These are phyloP conservation scores for Beta vulgaris DNA, from an alignment of 148 eudicot species.

Conservation along the genomic window DNA sequence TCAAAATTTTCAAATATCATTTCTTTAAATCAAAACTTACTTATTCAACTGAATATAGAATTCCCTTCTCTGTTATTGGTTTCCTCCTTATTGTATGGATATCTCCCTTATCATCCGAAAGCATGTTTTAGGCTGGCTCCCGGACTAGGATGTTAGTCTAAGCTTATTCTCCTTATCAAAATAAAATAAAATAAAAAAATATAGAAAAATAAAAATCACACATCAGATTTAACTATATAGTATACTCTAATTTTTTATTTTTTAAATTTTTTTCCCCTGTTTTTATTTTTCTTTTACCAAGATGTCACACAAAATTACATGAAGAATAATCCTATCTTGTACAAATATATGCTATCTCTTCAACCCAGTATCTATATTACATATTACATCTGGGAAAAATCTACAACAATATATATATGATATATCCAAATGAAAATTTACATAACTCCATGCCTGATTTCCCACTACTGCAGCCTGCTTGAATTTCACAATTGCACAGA, in stretches of 20 bases:
- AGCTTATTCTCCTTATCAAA: no score
- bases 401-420: slow-evolving; percentile 36
- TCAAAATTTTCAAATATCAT: neutral
- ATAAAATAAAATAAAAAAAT: no score
- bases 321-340: slow-evolving; percentile 36
- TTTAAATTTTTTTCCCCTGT: neutral
- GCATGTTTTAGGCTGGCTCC: no score
- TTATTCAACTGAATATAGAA: no score
- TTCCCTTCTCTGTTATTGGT: no score
- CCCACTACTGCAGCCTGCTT: slow-evolving; percentile 25
- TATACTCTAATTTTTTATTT: slow-evolving; percentile 4
- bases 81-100: no score
- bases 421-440: slow-evolving; percentile 33
- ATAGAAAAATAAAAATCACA: slow-evolving; percentile 27
- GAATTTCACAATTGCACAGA: slow-evolving; percentile 19
- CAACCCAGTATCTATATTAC: slow-evolving; percentile 33
- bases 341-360: slow-evolving; percentile 40
- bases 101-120: no score
- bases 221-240: slow-evolving; percentile 5
- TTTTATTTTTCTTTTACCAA: slow-evolving; percentile 18
- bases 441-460: slow-evolving; percentile 22
- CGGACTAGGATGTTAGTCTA: no score
- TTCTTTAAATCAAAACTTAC: slow-evolving; percentile 3
- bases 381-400: slow-evolving; percentile 40
- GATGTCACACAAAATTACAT: slow-evolving; percentile 43